phyloP scores from a whole-genome alignment of 2,329 filamentous ascomycete species.

The Penicillium glabrum region DNA sequence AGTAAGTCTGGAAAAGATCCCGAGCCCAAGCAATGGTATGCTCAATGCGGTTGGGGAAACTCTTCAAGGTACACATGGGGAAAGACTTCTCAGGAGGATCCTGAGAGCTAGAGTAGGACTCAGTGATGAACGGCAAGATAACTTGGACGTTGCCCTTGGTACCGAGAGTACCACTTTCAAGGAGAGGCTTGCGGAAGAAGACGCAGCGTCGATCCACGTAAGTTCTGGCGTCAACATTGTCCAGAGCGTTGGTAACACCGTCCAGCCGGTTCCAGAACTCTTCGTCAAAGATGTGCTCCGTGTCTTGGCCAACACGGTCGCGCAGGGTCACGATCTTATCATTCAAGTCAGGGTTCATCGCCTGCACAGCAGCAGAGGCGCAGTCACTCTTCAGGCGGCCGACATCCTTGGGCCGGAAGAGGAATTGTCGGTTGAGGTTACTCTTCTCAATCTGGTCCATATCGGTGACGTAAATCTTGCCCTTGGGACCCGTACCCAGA shows the following conservation, averaged over 20 bases:
- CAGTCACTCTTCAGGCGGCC: conserved; percentile 96
- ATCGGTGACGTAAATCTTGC: conserved; percentile 89
- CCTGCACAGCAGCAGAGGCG: conserved; percentile 82
- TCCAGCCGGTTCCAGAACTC: conserved; percentile 85
- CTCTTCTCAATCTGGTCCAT: conserved; percentile 99
- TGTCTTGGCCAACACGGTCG: conserved; percentile 88
- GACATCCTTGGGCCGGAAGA: conserved; percentile 92
- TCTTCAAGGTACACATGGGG: conserved; percentile 96
- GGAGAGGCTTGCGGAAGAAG: conserved; percentile 94
- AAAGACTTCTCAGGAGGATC: conserved; percentile 98
- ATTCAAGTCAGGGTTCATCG: conserved; percentile 90
- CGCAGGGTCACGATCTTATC: conserved; percentile 83
- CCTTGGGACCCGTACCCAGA: conserved; percentile 80
- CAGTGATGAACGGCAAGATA: conserved; percentile 83
- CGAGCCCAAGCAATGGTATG: conserved; percentile 98
- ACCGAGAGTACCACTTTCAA: conserved; percentile 96
- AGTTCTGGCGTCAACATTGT: conserved; percentile 95
- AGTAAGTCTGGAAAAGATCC: conserved; percentile 91
- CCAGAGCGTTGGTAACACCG: conserved; percentile 92
- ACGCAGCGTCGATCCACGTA: conserved; percentile 96
- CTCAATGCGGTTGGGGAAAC: conserved; percentile 97
- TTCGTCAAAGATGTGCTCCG: conserved; percentile 92
- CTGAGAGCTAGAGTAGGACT: conserved; percentile 96
- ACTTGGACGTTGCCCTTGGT: conserved; percentile 99
- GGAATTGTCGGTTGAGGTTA: conserved; percentile 94